Conservation (phyloP, 768 basidiomycete genomes). For the Phylloporus arenicola region DNA sequence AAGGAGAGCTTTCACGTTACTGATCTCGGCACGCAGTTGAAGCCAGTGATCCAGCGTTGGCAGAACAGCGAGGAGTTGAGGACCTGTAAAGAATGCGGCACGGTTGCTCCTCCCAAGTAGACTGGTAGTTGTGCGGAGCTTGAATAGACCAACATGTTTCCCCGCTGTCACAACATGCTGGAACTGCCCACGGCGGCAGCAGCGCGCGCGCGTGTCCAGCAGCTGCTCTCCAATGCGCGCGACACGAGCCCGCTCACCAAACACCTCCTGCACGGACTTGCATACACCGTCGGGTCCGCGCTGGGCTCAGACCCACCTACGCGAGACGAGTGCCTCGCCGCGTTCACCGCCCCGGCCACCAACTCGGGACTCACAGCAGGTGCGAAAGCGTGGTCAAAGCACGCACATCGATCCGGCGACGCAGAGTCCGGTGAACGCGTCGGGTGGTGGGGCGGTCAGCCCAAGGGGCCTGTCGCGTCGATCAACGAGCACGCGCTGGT, state of each 20-base stretch:
- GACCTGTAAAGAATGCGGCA: slow-evolving; percentile 68
- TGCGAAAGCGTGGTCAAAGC: slow-evolving; percentile 63
- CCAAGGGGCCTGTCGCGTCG: slow-evolving; percentile 45
- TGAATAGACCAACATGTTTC: slow-evolving; percentile 17
- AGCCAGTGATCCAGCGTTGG: slow-evolving; percentile 87
- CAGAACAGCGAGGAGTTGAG: slow-evolving; percentile 59
- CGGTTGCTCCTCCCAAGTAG: slow-evolving; percentile 54
- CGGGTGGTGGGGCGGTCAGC: slow-evolving; percentile 55
- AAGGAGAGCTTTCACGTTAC: slow-evolving; percentile 85
- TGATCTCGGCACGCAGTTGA: slow-evolving; percentile 90
- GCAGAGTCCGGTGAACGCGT: neutral
- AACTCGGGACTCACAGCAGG: slow-evolving; percentile 51
- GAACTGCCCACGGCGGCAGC: slow-evolving; percentile 38
- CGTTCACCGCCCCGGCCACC: slow-evolving; percentile 45
- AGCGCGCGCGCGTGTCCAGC: slow-evolving; percentile 34
- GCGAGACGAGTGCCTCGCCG: slow-evolving; percentile 42
- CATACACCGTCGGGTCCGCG: slow-evolving; percentile 57
- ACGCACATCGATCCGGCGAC: slow-evolving; percentile 47
- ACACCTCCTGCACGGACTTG: slow-evolving; percentile 48
- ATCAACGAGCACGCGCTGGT: slow-evolving; percentile 50
- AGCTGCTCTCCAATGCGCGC: slow-evolving; percentile 2
- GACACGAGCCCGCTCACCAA: slow-evolving; percentile 30
- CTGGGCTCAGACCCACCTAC: slow-evolving; percentile 48
- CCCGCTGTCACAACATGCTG: slow-evolving; percentile 40
- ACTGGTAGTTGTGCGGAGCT: slow-evolving; percentile 9